phyloP scores from a whole-genome alignment of 495 filamentous ascomycete genomes.

The Neurospora sp. region DNA sequence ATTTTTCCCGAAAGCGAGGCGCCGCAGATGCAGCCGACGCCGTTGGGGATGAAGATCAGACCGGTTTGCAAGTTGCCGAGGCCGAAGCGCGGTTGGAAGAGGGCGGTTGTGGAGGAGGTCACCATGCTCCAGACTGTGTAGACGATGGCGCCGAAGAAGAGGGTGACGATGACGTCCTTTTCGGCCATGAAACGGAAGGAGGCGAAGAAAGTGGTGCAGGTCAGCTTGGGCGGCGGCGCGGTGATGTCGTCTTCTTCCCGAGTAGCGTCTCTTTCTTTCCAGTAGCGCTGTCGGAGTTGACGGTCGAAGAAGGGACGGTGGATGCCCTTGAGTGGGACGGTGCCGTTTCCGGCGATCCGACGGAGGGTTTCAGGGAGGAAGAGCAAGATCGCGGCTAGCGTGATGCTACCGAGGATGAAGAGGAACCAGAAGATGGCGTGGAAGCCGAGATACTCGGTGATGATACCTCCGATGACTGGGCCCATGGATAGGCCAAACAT shows the following conservation, averaged over 20 bases:
- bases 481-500: slow-evolving; percentile 44
- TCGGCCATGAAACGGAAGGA: slow-evolving; percentile 51
- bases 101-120: slow-evolving; percentile 20
- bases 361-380: slow-evolving; percentile 53
- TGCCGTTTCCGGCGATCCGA: slow-evolving; percentile 53
- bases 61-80: slow-evolving; percentile 46
- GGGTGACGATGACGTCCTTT: slow-evolving; percentile 48
- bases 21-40: slow-evolving; percentile 16
- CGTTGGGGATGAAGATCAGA: slow-evolving; percentile 22
- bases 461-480: slow-evolving; percentile 51
- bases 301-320: slow-evolving; percentile 28
- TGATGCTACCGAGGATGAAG: slow-evolving; percentile 35
- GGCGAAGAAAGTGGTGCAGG: slow-evolving; percentile 31
- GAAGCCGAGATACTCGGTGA: slow-evolving; percentile 56
- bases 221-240: slow-evolving; percentile 37
- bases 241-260: background rate
- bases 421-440: slow-evolving; percentile 62
- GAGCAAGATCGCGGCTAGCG: slow-evolving; percentile 33
- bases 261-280: slow-evolving; percentile 1
- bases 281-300: slow-evolving; percentile 27
- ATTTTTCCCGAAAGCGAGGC: slow-evolving; percentile 14
- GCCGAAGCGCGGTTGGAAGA: slow-evolving; percentile 33
- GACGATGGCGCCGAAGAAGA: slow-evolving; percentile 37
- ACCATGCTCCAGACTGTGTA: slow-evolving; percentile 24
- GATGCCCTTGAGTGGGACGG: slow-evolving; percentile 25